Conservation (phyloP, 768 basidiomycete species). For the Suillus tomentosus region DNA sequence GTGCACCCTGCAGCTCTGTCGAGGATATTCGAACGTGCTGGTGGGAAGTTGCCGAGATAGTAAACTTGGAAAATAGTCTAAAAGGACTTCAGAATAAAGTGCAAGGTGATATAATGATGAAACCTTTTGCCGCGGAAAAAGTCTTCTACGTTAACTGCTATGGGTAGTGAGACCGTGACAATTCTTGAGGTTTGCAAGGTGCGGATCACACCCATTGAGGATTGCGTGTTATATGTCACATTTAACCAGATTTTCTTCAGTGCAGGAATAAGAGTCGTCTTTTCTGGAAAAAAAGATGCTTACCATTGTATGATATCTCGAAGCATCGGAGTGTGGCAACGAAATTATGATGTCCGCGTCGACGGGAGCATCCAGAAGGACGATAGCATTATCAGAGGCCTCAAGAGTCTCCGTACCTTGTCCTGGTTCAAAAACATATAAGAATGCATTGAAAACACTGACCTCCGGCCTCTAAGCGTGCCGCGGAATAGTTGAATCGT, state of each 20-base stretch:
- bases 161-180: conserved; percentile 72
- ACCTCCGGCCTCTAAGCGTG: conserved; percentile 41
- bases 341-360: conserved; percentile 49
- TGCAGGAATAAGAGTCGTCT: conserved; percentile 10
- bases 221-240: conserved; percentile 65
- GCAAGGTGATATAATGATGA: conserved; percentile 17
- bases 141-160: conserved; percentile 94
- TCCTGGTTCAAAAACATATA: conserved; percentile 17
- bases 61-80: conserved; percentile 91
- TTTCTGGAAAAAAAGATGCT: conserved; percentile 24
- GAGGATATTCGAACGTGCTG: conserved; percentile 78
- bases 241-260: conserved; percentile 66
- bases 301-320: conserved; percentile 63
- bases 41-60: conserved; percentile 77
- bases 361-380: conserved; percentile 49
- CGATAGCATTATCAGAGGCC: conserved; percentile 44
- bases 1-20: conserved; percentile 52
- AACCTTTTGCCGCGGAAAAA: conserved; percentile 89
- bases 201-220: conserved; percentile 55
- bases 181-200: conserved; percentile 54
- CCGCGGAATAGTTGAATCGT: conserved; percentile 46
- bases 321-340: conserved; percentile 69
- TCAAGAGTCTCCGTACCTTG: conserved; percentile 34
- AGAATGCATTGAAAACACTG: conserved; percentile 5
- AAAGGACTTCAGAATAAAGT: conserved; percentile 5